These are phyloP conservation scores for Rhododendron ferrugineum DNA, from an alignment of 148 eudicot genomes.

Conservation along the genomic window DNA sequence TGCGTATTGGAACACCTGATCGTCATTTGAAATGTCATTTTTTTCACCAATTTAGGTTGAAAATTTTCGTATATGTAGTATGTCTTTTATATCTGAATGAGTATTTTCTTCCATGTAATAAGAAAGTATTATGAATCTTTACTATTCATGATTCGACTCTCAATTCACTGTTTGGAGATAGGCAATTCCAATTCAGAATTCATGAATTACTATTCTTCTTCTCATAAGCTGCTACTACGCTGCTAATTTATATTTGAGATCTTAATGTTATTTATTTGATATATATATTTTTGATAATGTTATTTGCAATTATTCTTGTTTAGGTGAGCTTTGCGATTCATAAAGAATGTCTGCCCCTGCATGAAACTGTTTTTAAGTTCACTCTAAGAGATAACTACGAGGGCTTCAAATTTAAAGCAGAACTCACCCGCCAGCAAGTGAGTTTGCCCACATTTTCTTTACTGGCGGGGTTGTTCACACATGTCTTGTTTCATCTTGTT, in stretches of 20 bases:
- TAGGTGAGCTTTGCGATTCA: constrained; percentile 56
- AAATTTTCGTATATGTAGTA: not conserved
- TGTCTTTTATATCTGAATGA: not conserved
- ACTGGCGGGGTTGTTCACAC: not conserved
- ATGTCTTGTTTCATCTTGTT: not conserved
- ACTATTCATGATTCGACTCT: not conserved
- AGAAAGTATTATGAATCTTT: not conserved
- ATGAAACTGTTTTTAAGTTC: constrained; percentile 38
- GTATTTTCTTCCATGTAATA: not conserved
- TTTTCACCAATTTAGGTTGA: not conserved
- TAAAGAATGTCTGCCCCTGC: constrained; percentile 60
- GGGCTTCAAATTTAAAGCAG: constrained; percentile 50
- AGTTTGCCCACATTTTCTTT: not conserved
- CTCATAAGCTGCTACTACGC: not conserved
- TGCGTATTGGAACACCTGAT: not conserved
- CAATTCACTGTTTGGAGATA: not conserved
- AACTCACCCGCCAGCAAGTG: constrained; percentile 49
- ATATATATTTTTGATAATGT: not conserved
- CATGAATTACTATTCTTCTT: not conserved
- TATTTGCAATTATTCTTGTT: not conserved
- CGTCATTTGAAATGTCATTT: not conserved
- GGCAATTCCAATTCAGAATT: not conserved
- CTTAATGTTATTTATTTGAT: not conserved
- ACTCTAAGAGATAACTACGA: constrained; percentile 45
- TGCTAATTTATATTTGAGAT: not conserved